A percentile compares a stretch with the other conserved stretches of the same genome.
Evolutionary conservation across 768 basidiomycete genomes (phyloP).

Genomic region (Gloeophyllum trabeum): DNA sequence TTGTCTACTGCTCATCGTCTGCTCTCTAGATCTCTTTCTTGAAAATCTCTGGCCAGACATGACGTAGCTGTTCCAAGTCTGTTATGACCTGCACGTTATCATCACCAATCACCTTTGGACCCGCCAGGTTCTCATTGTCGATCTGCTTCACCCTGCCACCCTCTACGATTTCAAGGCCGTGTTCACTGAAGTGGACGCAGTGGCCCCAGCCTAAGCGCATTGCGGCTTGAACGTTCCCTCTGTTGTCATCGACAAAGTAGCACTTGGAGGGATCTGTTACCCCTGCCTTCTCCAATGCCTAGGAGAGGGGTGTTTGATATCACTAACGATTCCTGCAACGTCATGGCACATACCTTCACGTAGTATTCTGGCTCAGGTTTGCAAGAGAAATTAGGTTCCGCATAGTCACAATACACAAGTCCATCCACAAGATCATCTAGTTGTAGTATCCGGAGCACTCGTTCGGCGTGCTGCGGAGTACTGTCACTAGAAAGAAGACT

Average conservation of each 20-base stretch:
- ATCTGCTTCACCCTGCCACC: slow-evolving; percentile 43
- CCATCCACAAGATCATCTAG: slow-evolving; percentile 65
- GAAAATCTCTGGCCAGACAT: slow-evolving; percentile 72
- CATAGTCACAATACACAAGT: slow-evolving; percentile 73
- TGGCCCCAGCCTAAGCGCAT: slow-evolving; percentile 55
- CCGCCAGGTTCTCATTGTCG: slow-evolving; percentile 23
- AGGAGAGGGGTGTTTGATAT: neutral
- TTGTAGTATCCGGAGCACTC: slow-evolving; percentile 66
- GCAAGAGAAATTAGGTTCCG: slow-evolving; percentile 53
- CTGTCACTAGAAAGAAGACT: neutral
- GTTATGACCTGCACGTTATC: slow-evolving; percentile 42
- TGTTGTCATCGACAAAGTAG: slow-evolving; percentile 73
- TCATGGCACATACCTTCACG: slow-evolving; percentile 28
- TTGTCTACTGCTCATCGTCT: too few species aligned
- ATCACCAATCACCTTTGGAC: slow-evolving; percentile 26
- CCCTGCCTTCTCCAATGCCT: slow-evolving; percentile 54
- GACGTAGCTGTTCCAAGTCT: slow-evolving; percentile 54
- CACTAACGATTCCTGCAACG: slow-evolving; percentile 1
- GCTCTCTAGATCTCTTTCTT: too few species aligned
- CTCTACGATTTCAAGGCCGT: slow-evolving; percentile 50
- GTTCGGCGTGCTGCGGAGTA: slow-evolving; percentile 57
- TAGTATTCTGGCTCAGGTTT: slow-evolving; percentile 77
- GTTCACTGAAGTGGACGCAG: slow-evolving; percentile 69
- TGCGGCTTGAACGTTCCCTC: slow-evolving; percentile 59
- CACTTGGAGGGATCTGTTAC: slow-evolving; percentile 58